These are phyloP conservation scores for Inonotus obliquus DNA, from an alignment of 1,284 basidiomycete genomes.

Conservation along the genomic window DNA sequence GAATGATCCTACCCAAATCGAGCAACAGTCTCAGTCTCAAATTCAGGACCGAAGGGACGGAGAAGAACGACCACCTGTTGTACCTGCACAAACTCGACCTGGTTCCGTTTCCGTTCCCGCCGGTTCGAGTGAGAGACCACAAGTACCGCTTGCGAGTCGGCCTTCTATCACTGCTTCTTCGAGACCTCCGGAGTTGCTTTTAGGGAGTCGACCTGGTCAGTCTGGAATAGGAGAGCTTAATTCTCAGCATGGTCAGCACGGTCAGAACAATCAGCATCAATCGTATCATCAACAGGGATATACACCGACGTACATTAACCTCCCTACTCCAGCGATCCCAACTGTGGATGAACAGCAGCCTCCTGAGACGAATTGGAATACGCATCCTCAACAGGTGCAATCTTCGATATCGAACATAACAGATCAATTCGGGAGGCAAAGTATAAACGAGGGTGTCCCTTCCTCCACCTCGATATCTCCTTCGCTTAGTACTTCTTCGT, in stretches of 20 bases:
- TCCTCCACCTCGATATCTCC: slow-evolving; percentile 20
- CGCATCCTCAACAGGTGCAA: slow-evolving; percentile 27
- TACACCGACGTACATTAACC: neutral
- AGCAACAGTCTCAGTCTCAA: neutral
- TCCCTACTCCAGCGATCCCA: neutral
- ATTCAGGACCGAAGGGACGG: neutral
- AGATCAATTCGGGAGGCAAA: slow-evolving; percentile 25
- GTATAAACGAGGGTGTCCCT: slow-evolving; percentile 19
- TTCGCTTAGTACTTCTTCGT: neutral
- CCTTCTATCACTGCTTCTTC: neutral
- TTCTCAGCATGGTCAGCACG: too few relatives aligned
- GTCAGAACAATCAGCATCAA: neutral
- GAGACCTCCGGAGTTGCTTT: too few relatives aligned
- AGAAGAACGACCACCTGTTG: neutral
- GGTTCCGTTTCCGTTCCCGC: neutral
- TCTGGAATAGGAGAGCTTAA: neutral
- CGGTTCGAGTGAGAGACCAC: neutral
- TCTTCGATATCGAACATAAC: slow-evolving; percentile 18
- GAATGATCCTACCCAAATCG: neutral
- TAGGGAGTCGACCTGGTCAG: neutral
- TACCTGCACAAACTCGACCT: slow-evolving; percentile 2
- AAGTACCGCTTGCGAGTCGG: neutral
- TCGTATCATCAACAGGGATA: neutral
- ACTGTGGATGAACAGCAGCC: neutral
- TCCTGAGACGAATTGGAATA: slow-evolving; percentile 30